These are phyloP conservation scores for Musa schizocarpa DNA, from an alignment of 176 grass and related monocot species.

Conservation along the genomic window DNA sequence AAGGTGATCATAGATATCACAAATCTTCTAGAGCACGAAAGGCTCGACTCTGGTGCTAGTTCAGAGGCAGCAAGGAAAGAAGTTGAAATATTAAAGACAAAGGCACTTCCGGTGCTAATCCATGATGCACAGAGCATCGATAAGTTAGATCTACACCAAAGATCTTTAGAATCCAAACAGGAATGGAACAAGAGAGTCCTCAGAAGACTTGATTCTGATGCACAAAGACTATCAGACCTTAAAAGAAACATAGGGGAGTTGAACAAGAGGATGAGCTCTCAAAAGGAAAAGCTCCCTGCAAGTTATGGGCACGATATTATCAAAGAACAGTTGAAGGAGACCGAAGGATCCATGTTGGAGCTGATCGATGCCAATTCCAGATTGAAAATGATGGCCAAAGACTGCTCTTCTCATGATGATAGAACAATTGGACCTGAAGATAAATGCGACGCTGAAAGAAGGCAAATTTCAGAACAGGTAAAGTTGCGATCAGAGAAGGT, in stretches of 20 bases:
- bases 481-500: conserved; percentile 67
- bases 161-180: conserved; percentile 26
- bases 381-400: conserved; percentile 49
- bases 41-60: conserved; percentile 20
- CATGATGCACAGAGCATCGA: not conserved
- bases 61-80: conserved; percentile 21
- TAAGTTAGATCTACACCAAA: conserved; percentile 23
- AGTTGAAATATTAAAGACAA: conserved; percentile 42
- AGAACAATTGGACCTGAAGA: conserved; percentile 40
- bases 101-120: not conserved
- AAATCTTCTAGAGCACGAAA: conserved; percentile 38
- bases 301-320: conserved; percentile 46
- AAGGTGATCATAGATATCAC: conserved; percentile 27
- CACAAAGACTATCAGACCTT: conserved; percentile 50
- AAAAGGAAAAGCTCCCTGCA: conserved; percentile 39
- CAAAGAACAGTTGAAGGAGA: conserved; percentile 46
- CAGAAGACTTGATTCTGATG: conserved; percentile 54
- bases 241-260: conserved; percentile 52
- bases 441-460: conserved; percentile 38
- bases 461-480: conserved; percentile 50
- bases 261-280: conserved; percentile 41
- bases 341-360: conserved; percentile 52
- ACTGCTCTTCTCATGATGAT: conserved; percentile 31
- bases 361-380: conserved; percentile 61
- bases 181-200: conserved; percentile 45